Evolutionary conservation across 441 rosid species (phyloP), one percentile per base, ranked within the genome.

Genomic region (Bocquillonia castaneifolia): DNA sequence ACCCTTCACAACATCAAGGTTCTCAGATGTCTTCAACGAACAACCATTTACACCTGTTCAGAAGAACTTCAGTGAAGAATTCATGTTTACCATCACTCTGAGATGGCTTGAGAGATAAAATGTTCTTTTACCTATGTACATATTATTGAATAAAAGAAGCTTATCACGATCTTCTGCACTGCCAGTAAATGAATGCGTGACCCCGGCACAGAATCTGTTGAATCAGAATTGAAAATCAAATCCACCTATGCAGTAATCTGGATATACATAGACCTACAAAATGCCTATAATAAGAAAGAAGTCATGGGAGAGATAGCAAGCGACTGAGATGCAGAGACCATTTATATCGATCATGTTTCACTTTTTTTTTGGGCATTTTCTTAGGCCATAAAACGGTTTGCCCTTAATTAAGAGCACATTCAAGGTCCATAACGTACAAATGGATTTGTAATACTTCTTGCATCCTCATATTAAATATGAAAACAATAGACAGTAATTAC

Each of bases 131-230:
- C 97, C 97, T 83, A 88, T 79, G 69, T 84, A 91, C 84, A 90
- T 76, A 56, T 87, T 86, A 37, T 52, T 69, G 62, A 91, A 88
- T 67, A 89, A 76, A 63, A 93, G 93, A 81, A 93, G 88, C 79
- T 83, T 87, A 70, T 88, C 85, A 3, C 88, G 76, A 56, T 90
- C 96, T 75, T 78, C 84, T 17, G 92, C 85, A 68, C 79, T 87
- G 55, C 85, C 97, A 8, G 99, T 91, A 79, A 93, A 91, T 23
- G 99, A 93, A 90, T 91, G 99, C 45, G 93, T 75, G 66, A 91
- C 96, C 54, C 93, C 97, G 67, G 81, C 96, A 37, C 64, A 68
- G 73, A 93, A 91, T 77, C 99, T 91, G 80, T 52, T 40, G 45
- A 60, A 73, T 63, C 20, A 53, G 45, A 48, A 68, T 13, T 48